A percentile compares a stretch with the other conserved stretches of the same genome.
Conservation (phyloP, 345 rosid species). For the Carallia brachiata region DNA sequence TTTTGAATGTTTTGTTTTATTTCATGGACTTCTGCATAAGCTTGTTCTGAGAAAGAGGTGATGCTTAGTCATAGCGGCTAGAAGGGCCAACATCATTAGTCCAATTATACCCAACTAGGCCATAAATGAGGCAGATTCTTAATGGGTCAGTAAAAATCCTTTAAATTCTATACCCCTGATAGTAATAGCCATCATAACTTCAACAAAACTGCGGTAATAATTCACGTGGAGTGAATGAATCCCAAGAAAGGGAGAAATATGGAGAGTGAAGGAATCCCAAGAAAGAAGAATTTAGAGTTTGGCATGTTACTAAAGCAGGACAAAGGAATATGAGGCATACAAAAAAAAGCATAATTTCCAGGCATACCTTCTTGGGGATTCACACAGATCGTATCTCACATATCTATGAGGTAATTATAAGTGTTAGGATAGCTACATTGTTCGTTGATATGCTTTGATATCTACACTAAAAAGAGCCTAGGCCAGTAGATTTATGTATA, state of each 20-base stretch:
- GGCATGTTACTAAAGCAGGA: conserved; percentile 86
- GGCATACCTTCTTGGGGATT: conserved; percentile 45
- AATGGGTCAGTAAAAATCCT: conserved; percentile 8
- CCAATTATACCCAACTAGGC: conserved; percentile 21
- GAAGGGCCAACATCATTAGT: conserved; percentile 24
- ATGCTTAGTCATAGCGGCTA: conserved; percentile 11
- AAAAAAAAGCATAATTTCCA: conserved; percentile 38
- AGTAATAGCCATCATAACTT: conserved; percentile 11
- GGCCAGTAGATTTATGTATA: conserved; percentile 3
- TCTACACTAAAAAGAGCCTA: conserved; percentile 22
- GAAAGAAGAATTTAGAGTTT: conserved; percentile 44
- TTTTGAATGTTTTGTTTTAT: too few relatives aligned
- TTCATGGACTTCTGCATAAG: too few relatives aligned
- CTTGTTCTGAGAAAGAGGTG: background rate
- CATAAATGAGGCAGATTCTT: conserved; percentile 21
- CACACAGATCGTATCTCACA: conserved; percentile 30
- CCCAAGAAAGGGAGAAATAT: conserved; percentile 50
- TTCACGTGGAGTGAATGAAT: conserved; percentile 53
- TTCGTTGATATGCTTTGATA: conserved; percentile 46
- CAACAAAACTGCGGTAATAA: conserved; percentile 4
- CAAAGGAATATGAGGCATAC: conserved; percentile 44
- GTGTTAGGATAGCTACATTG: conserved; percentile 17
- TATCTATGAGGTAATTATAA: conserved; percentile 16
- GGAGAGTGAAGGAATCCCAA: conserved; percentile 23
- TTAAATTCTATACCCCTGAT: conserved; percentile 13